Conservation (phyloP, 1,284 basidiomycete species). For the Ganoderma meredithae region DNA sequence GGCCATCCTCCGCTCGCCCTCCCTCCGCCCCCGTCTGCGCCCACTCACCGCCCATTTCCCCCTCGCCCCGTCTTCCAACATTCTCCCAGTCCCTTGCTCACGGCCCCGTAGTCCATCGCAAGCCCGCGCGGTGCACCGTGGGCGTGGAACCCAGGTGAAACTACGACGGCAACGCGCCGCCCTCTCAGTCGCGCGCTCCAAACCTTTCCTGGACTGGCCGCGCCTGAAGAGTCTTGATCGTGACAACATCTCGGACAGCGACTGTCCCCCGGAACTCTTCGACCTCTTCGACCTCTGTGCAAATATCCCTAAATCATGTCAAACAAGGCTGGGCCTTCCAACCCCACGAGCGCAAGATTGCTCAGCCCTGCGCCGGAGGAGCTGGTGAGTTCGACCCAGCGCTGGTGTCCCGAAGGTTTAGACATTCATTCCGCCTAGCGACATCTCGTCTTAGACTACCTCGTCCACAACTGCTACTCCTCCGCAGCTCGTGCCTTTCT, state of each 20-base stretch:
- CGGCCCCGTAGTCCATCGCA: background rate
- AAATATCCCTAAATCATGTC: constrained; percentile 17
- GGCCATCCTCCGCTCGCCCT: background rate
- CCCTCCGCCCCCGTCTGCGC: background rate
- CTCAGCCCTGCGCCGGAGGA: constrained; percentile 34
- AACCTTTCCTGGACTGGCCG: background rate
- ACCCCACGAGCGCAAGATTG: constrained; percentile 17
- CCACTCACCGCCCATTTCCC: background rate
- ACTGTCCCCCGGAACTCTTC: background rate
- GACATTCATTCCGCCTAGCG: constrained; percentile 50
- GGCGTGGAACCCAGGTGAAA: constrained; percentile 3
- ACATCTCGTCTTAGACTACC: constrained; percentile 82
- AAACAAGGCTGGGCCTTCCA: constrained; percentile 17
- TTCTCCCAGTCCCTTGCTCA: background rate
- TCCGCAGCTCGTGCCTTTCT: constrained; percentile 77
- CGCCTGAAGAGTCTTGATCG: background rate
- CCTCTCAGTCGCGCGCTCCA: constrained; percentile 1
- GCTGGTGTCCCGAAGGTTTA: background rate
- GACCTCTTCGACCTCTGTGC: background rate
- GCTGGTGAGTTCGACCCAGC: constrained; percentile 27
- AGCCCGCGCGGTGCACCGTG: background rate
- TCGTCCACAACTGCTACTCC: constrained; percentile 77
- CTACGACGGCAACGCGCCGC: background rate
- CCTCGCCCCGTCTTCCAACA: background rate
- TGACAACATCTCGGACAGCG: background rate